Base-by-base conservation (phyloP, 371 early-diverging fungal genomes). In the Sporodiniella umbellata region DNA sequence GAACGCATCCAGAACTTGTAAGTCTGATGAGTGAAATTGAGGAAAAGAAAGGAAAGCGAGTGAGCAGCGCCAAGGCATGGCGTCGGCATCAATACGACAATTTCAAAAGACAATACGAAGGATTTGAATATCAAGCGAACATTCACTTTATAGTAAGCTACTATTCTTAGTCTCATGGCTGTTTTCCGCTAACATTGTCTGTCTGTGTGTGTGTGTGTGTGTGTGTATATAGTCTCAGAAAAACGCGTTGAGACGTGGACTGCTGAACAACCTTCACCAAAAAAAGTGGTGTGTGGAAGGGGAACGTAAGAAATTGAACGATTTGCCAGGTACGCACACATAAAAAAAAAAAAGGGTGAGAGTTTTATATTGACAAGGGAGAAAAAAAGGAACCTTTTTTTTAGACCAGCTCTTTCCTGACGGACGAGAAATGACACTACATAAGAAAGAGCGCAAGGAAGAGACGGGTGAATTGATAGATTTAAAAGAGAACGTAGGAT, bases 1-100 rank as follows among this genome's bases (percentile, higher is more conserved):
- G 83, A 4, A 78, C 83, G 38, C 83, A 82, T 51, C 83, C 83
- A 1, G 83, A 80, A 40, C 54, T 83, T 23, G 63, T 77, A 4
- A 61, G 75, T 18, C 58, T 80, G 37, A 78, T 80, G 79, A 69
- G 72, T 42, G 73, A 79, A 33, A 83, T 83, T 47, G 83, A 79
- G 55, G 72, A 75, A 35, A 80, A 79, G 57, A 73, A 75, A n/a
- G 70, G 68, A 42, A 70, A 70, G 21, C 61, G 80, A 8, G 62
- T 83, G 22, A 60, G 60, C 15, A 67, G 69, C 11, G 80, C 83
- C 17, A 80, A 75, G 33, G 75, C 78, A 42, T 78, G 83, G 70
- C 64, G 72, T 38, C 67, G 53, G 55, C 65, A 78, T 54, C 68
- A 76, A 56, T 72, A 66, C 11, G 64, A 62, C 21, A 79, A 72